Evolutionary conservation across 306 rosid species (phyloP), one percentile per base, ranked within the genome.

Genomic region (Corylus avellana): DNA sequence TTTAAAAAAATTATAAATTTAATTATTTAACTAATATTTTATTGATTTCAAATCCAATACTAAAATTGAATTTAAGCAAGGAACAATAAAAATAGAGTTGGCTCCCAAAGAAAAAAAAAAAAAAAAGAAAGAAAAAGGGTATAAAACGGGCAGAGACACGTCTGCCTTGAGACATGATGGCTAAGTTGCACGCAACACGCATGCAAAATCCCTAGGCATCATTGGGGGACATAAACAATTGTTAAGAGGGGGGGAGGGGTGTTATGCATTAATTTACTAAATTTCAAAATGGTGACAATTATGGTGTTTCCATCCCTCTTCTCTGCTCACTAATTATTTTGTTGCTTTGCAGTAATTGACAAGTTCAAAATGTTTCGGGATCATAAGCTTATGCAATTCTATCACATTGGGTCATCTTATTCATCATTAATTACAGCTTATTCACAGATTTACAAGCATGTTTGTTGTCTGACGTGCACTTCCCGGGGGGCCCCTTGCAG

Each of bases 391-490:
- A 42, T 69, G 50, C 55, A 75, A 67, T 75, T 39, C 44, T 59
- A 22, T 22, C 25, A 22, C 25, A 22, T 22, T 22, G 25, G 25
- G 25, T 29, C 32, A 29, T 29, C 32, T 29, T 79, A 81, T 72
- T 76, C 79, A 87, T 92, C 78, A 89, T 90, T 90, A 80, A 78
- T 46, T 84, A 78, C 84, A 80, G 82, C 75, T 79, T 84, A 81
- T 87, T 87, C 76, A 76, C 79, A 80, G 81, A 80, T 74, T 77
- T 90, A 74, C 66, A 75, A 78, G 80, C 85, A 89, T 78, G 84
- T 87, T 86, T 82, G 80, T 72, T 91, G 92, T 89, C 96, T 81
- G 97, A 93, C 97, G 87, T 91, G 91, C 97, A 82, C 86, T 79
- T 55, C 61, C 55, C 44, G 5, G 73, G 84, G 25, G 74, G 17